Conservation (phyloP, 768 basidiomycete genomes). For the Cyathus striatus region DNA sequence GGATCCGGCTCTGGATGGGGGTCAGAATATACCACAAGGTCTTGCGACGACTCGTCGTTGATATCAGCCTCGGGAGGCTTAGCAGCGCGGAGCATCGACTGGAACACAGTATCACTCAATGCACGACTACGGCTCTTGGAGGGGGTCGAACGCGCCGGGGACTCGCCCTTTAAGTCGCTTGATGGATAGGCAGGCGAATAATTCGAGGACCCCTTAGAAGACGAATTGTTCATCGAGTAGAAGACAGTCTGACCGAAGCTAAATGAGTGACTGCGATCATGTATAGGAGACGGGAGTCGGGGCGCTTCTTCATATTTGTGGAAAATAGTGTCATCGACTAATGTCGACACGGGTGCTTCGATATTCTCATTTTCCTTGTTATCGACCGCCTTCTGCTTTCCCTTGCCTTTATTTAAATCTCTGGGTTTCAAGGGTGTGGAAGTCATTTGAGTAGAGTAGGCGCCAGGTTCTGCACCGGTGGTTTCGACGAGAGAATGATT, state of each 20-base stretch:
- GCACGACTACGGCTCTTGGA: slow-evolving; percentile 45
- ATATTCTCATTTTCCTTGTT: slow-evolving; percentile 13
- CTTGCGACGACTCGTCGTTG: slow-evolving; percentile 48
- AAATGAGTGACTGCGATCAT: slow-evolving; percentile 65
- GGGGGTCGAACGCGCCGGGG: slow-evolving; percentile 18
- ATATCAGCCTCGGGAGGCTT: slow-evolving; percentile 58
- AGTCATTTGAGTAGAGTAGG: slow-evolving; percentile 24
- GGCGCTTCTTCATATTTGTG: slow-evolving; percentile 35
- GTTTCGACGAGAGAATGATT: slow-evolving; percentile 22
- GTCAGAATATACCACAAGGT: slow-evolving; percentile 43
- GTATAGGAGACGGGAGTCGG: slow-evolving; percentile 27
- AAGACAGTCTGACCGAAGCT: slow-evolving; percentile 63
- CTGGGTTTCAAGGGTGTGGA: slow-evolving; percentile 35
- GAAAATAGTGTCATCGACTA: slow-evolving; percentile 40
- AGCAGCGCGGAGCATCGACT: slow-evolving; percentile 44
- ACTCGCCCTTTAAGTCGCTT: slow-evolving; percentile 22
- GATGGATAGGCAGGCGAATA: slow-evolving; percentile 22
- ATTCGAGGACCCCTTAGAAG: slow-evolving; percentile 14
- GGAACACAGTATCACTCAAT: slow-evolving; percentile 61
- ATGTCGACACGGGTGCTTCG: slow-evolving; percentile 11
- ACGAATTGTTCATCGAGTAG: slow-evolving; percentile 38
- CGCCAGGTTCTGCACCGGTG: slow-evolving; percentile 9
- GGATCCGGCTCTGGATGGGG: slow-evolving; percentile 56
- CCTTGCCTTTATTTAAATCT: slow-evolving; percentile 36
- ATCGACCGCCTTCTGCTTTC: slow-evolving; percentile 25